Base-by-base conservation (phyloP, 1,284 basidiomycete genomes). In the Ustilago xerochloae region DNA sequence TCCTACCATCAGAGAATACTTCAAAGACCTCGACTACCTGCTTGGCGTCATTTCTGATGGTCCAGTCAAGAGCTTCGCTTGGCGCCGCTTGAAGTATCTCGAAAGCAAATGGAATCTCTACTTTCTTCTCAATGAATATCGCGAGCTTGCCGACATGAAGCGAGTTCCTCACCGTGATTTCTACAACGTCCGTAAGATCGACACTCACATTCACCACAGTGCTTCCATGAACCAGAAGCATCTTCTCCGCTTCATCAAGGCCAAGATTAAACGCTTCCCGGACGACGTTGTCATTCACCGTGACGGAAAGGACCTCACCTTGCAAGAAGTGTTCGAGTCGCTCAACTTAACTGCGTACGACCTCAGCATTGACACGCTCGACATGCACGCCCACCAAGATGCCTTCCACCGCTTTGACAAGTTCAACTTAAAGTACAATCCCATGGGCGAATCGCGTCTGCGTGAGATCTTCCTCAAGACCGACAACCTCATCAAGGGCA, bases 181-280 rank as follows among this genome's bases (percentile, higher is more conserved):
- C 81, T 99, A 99, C 87, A 99, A 99, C 83, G 89, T 95, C 39
- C 91, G 96, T 48, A 99, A 99, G 84, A 84, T 99, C 65, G 96
- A 98, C 84, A 99, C 97, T 9, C 96, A 99, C 85, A 93, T 99
- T 20, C 97, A 99, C 82, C 94, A 99, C 85, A 97, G 94, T 10
- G 97, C 95, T 57, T 92, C 92, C 84, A 98, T 99, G 96, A 99
- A 99, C 85, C 97, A 99, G 85, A 99, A 99, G 86, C 97, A 99
- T 86, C 87, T 99, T n/a, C 87, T 99, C 24, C 94, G 97, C 6
- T 99, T 99, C 86, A 99, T 99, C 88, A 99, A 99, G 85, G 90
- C 91, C 45, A 98, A 99, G 86, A 93, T 94, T 91, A 94, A 93
- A 85, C 89, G 89, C 26, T 89, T 87, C 79, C 90, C 93, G 2